phyloP scores from a whole-genome alignment of 176 grass and related monocot species.

The Calamus simplicifolius region DNA sequence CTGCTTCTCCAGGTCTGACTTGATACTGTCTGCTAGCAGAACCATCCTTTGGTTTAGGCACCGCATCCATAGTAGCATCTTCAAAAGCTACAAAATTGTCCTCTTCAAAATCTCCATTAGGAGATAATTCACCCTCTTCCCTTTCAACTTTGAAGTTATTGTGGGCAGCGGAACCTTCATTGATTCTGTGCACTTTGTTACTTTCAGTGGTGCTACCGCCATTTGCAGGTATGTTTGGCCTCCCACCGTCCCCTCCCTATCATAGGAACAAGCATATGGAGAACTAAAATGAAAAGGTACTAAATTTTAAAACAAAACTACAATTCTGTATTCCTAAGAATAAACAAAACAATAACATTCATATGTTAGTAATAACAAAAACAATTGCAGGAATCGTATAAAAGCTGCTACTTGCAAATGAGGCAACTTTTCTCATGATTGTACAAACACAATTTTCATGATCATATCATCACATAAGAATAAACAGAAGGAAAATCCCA shows the following conservation, averaged over 20 bases:
- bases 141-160: constrained; percentile 74
- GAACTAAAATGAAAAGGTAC: neutral
- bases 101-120: constrained; percentile 92
- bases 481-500: too few species aligned
- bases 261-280: too few species aligned
- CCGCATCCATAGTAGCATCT: constrained; percentile 25
- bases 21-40: constrained; percentile 43
- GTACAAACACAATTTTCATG: too few species aligned
- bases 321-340: too few species aligned
- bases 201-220: constrained; percentile 29
- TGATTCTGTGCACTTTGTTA: constrained; percentile 35
- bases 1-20: constrained; percentile 37
- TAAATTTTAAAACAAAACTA: too few species aligned
- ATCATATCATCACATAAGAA: too few species aligned
- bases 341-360: too few species aligned
- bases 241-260: constrained; percentile 32
- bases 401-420: too few species aligned
- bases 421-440: too few species aligned
- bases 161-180: constrained; percentile 38
- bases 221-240: constrained; percentile 31
- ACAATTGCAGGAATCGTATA: too few species aligned
- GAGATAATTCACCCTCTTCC: constrained; percentile 97
- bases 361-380: too few species aligned
- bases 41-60: constrained; percentile 46
- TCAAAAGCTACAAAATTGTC: constrained; percentile 77